phyloP scores from a whole-genome alignment of 345 rosid genomes.

The Eucalyptus curtisii region DNA sequence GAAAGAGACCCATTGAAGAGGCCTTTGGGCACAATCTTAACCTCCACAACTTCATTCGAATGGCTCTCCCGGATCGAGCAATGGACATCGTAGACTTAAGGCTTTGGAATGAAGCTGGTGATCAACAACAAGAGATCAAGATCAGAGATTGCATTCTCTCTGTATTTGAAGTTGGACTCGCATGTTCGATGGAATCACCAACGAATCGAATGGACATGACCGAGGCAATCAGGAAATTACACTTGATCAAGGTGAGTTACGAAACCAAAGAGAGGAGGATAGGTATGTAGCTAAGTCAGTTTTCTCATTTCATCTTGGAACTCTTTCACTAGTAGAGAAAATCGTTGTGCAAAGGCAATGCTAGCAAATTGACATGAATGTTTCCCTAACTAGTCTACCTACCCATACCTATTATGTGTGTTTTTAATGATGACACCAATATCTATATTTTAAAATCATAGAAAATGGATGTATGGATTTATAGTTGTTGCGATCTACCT shows the following conservation, averaged over 20 bases:
- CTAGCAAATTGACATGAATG: neutral
- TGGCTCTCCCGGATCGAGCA: neutral
- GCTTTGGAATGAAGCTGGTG: neutral
- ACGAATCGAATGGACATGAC: neutral
- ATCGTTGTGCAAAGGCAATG: accelerated
- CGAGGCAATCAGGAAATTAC: accelerated
- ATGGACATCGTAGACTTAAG: neutral
- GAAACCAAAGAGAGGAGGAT: neutral
- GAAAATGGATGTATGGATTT: no score
- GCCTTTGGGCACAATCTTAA: neutral
- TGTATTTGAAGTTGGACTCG: neutral
- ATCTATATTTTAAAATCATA: no score
- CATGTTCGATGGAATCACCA: neutral
- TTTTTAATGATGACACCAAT: no score
- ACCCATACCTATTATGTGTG: no score
- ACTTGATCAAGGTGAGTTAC: neutral
- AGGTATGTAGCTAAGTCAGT: neutral
- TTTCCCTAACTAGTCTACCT: neutral
- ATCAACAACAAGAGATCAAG: neutral
- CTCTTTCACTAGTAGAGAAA: neutral
- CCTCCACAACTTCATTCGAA: neutral
- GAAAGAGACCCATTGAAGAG: neutral
- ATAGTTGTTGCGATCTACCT: no score
- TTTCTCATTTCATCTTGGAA: neutral
- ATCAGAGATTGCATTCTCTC: neutral